Base-by-base conservation (phyloP, 192 early-diverging fungal species). In the Chytriomyces confervae region DNA sequence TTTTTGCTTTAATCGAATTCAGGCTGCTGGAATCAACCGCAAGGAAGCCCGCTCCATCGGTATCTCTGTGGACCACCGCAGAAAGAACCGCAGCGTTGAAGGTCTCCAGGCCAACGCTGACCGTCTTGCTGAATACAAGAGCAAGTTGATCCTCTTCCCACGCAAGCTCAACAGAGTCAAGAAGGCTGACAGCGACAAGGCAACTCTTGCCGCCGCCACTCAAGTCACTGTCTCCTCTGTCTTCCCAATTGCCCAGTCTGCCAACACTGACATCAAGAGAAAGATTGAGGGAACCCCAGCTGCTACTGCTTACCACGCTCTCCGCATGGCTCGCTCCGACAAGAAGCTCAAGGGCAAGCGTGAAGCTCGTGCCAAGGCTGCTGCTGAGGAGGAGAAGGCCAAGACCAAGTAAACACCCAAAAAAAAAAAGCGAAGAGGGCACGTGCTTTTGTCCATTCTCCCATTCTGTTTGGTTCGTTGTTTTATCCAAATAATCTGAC, bases 91-190 rank as follows among this genome's bases (percentile, higher is more conserved):
- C 84, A 95, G 94, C 75, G 91, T 92, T 81, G 96, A 99, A 86
- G 93, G 94, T n/a, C 90, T 99, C 64, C 83, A 92, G 74, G 85
- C 94, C 76, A 99, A 98, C 85, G 95, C 95, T 66, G 91, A 92
- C 88, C 95, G 96, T 84, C 88, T 98, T 76, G 92, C 94, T 91
- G 92, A 91, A 72, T 99, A 97, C 93, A 91, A 92, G 89, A 85
- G 91, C 79, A 95, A 95, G 88, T 88, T 99, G 61, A 94, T 99
- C 81, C 93, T 99, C 80, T 96, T 99, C 91, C 98, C 98, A 78
- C 91, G 88, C 88, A 97, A 95, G 89, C 86, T 89, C 80, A 91
- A 92, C 87, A 95, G 94, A 91, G 89, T 92, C 87, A 94, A 93
- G 92, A 84, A 87, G 76, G 91, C 87, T 85, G 92, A 93, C 81